phyloP scores from a whole-genome alignment of 768 basidiomycete species.

The Lepiota venenata region DNA sequence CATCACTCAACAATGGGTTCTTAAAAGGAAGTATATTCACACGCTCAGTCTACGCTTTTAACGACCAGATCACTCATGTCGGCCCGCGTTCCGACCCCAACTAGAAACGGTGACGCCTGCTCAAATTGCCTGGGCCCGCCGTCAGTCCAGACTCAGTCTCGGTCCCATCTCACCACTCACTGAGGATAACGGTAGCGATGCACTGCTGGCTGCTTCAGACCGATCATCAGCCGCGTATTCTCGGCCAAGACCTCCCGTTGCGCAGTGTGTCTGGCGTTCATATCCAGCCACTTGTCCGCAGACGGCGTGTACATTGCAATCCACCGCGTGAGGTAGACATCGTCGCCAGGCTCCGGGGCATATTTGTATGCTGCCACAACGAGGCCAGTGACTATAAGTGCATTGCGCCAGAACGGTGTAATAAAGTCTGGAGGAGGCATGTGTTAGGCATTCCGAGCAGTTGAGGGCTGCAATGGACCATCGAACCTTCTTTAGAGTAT shows the following conservation, averaged over 20 bases:
- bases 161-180: conserved; percentile 40
- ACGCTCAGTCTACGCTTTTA: conserved; percentile 21
- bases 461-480: not conserved
- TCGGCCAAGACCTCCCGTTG: conserved; percentile 40
- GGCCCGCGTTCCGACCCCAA: conserved; percentile 49
- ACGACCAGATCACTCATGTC: conserved; percentile 30
- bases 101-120: conserved; percentile 58
- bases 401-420: conserved; percentile 64
- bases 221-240: conserved; percentile 38
- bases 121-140: conserved; percentile 44
- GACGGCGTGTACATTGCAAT: conserved; percentile 57
- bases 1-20: conserved; percentile 2
- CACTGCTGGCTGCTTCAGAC: conserved; percentile 43
- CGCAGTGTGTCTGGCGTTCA: conserved; percentile 57
- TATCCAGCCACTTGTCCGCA: conserved; percentile 47
- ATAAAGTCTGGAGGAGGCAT: conserved; percentile 47
- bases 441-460: not conserved
- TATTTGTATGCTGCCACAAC: conserved; percentile 60
- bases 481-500: conserved; percentile 47
- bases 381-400: conserved; percentile 45
- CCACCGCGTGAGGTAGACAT: conserved; percentile 64
- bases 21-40: conserved; percentile 6
- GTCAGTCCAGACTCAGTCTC: conserved; percentile 13
- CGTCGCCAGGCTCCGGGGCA: conserved; percentile 58
- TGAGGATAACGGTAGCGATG: conserved; percentile 71